Percentiles rank a stretch among this genome's conserved stretches.
Conservation (phyloP, 495 filamentous ascomycete species). For the Podospora didyma region DNA sequence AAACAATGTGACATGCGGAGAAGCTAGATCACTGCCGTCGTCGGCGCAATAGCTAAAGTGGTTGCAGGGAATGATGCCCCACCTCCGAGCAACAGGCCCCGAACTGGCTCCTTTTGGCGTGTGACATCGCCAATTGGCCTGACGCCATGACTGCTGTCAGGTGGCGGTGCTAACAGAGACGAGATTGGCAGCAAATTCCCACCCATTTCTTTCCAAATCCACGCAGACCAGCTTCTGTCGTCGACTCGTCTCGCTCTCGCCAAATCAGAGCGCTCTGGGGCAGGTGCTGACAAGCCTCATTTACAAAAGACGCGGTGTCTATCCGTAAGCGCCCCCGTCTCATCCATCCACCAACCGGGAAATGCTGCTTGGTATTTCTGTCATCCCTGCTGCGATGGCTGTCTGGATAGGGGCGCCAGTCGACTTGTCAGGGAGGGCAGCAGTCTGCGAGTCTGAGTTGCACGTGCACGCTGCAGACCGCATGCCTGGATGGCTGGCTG, state of each 20-base stretch:
- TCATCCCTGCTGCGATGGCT: neutral
- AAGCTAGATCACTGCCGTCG: no score
- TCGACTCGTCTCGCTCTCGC: no score
- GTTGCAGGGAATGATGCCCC: no score
- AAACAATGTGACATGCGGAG: no score
- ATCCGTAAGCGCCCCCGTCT: neutral
- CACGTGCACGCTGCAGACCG: neutral
- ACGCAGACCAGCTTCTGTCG: neutral
- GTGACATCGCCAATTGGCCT: neutral
- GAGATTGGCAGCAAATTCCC: constrained; percentile 12
- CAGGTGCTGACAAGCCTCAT: neutral
- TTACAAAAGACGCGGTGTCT: no score
- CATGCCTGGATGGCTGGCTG: neutral
- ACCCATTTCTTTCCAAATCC: neutral
- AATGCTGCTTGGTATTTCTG: neutral
- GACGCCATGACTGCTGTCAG: neutral
- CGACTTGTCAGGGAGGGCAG: neutral
- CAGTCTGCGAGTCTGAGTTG: neutral
- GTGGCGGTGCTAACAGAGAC: constrained; percentile 12
- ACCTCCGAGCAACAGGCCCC: no score
- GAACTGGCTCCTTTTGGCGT: no score
- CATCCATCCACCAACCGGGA: neutral
- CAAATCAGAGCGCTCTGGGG: neutral
- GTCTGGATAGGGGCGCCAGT: neutral
- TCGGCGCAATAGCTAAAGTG: no score